phyloP scores from a whole-genome alignment of 805 yeast genomes.

The Lipomyces starkeyi region DNA sequence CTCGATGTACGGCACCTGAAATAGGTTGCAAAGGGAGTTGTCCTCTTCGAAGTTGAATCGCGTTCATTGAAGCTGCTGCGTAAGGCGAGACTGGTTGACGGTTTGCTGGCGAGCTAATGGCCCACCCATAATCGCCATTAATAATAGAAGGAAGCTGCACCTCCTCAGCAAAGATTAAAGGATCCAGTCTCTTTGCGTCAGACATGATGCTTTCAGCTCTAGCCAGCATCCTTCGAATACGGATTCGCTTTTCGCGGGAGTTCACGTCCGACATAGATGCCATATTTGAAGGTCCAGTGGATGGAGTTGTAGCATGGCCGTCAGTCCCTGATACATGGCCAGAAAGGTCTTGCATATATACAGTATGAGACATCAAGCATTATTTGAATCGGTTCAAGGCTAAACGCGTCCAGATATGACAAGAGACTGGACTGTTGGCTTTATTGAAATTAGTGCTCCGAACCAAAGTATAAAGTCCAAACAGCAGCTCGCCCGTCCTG shows the following conservation, averaged over 20 bases:
- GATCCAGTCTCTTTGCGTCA: slow-evolving; percentile 13
- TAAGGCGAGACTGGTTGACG: background rate
- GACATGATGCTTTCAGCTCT: background rate
- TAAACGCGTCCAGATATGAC: background rate
- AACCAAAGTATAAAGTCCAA: background rate
- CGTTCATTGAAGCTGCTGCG: background rate
- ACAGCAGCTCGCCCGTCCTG: background rate
- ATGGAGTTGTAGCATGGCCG: background rate
- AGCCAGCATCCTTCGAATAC: background rate
- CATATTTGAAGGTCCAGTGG: background rate
- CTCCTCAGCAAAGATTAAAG: slow-evolving; percentile 18
- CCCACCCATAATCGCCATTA: slow-evolving; percentile 13
- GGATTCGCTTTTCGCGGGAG: background rate
- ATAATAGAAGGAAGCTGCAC: slow-evolving; percentile 10
- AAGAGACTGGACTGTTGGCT: background rate
- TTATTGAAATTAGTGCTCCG: background rate
- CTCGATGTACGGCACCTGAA: background rate
- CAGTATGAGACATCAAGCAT: background rate
- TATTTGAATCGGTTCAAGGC: background rate
- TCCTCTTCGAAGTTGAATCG: background rate
- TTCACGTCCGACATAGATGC: background rate
- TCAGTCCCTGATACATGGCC: background rate
- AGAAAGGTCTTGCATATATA: background rate
- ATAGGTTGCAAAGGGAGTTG: background rate
- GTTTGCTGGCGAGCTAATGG: background rate